Evolutionary conservation across 176 grass and related monocot species (phyloP).

Genomic region (Phoenix roebelenii): DNA sequence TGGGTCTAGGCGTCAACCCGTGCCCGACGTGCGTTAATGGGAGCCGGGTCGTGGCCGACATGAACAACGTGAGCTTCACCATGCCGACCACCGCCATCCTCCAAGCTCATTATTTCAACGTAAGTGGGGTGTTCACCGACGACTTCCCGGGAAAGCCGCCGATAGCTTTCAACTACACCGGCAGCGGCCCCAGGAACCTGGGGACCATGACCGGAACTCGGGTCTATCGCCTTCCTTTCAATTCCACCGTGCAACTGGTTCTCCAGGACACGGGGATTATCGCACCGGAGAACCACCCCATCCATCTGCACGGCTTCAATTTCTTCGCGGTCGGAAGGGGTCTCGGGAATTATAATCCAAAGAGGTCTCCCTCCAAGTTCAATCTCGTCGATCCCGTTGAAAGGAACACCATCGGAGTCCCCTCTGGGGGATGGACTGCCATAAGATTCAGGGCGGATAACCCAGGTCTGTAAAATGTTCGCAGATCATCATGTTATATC

Average conservation of each 20-base stretch:
- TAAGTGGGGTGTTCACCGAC: conserved; percentile 6
- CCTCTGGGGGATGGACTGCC: background rate
- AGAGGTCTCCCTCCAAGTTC: conserved; percentile 1
- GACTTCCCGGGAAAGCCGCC: conserved; percentile 7
- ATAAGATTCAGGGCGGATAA: conserved; percentile 5
- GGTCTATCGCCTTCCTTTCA: conserved; percentile 10
- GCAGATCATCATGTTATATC: too few relatives aligned
- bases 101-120: conserved; percentile 12
- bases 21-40: conserved; percentile 4
- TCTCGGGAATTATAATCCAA: background rate
- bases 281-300: background rate
- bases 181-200: conserved; percentile 3
- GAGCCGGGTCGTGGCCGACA: conserved; percentile 3
- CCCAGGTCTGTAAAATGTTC: background rate
- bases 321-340: conserved; percentile 8
- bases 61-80: conserved; percentile 12
- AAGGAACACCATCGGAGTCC: background rate
- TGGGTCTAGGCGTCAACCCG: background rate
- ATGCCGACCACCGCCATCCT: conserved; percentile 16
- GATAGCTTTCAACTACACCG: conserved; percentile 6
- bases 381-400: conserved; percentile 3
- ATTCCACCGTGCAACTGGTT: conserved; percentile 2
- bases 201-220: conserved; percentile 10
- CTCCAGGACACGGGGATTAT: conserved; percentile 9
- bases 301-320: conserved; percentile 9